Percentiles rank a stretch among this genome's conserved stretches.
Conservation (phyloP, 768 basidiomycete genomes). For the Termitomyces eurrhizus region DNA sequence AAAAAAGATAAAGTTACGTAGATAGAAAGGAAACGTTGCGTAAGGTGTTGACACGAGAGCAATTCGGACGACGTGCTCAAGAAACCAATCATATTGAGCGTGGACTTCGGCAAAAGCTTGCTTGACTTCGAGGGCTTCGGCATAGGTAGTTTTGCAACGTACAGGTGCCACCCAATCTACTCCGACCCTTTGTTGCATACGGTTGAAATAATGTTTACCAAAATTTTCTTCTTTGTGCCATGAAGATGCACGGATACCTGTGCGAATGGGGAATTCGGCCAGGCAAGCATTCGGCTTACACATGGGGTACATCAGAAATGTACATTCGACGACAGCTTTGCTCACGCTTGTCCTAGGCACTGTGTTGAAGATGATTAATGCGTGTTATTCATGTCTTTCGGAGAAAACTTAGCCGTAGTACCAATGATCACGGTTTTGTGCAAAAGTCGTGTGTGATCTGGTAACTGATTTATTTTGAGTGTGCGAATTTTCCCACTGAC, state of each 20-base stretch:
- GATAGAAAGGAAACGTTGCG: too few species aligned
- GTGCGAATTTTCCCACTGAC: constrained; percentile 5
- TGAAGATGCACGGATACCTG: constrained; percentile 86
- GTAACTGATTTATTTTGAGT: constrained; percentile 32
- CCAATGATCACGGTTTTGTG: constrained; percentile 36
- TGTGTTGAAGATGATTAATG: constrained; percentile 57
- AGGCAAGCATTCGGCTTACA: constrained; percentile 42
- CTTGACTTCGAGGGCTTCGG: constrained; percentile 63
- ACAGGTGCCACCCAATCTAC: constrained; percentile 77
- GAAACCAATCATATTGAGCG: constrained; percentile 65
- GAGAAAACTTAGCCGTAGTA: constrained; percentile 34
- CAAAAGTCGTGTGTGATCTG: constrained; percentile 54
- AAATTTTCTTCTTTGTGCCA: constrained; percentile 74
- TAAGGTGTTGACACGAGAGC: too few species aligned
- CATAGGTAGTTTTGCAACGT: constrained; percentile 68
- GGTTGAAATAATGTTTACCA: constrained; percentile 75
- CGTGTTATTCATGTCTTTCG: constrained; percentile 49
- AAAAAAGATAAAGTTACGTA: too few species aligned
- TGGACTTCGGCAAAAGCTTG: constrained; percentile 66
- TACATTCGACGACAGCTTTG: not conserved
- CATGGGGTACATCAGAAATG: constrained; percentile 43
- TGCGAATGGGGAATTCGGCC: constrained; percentile 49
- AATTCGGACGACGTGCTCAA: too few species aligned
- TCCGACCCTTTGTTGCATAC: constrained; percentile 72
- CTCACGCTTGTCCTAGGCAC: constrained; percentile 39